phyloP scores from a whole-genome alignment of 345 rosid species.

The Bruguiera gymnorhiza region DNA sequence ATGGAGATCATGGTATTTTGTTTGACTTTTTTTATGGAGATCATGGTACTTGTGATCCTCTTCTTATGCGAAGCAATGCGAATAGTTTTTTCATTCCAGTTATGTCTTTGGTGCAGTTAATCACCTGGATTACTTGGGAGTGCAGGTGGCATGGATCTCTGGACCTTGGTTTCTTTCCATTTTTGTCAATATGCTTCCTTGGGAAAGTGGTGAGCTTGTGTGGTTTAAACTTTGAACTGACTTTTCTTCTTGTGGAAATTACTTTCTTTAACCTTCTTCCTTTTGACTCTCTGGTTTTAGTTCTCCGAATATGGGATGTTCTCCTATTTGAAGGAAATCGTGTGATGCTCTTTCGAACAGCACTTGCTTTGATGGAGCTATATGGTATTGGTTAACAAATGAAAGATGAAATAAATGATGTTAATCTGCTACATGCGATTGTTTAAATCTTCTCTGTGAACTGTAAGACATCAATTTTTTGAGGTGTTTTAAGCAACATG shows the following conservation, averaged over 20 bases:
- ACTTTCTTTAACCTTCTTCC: slow-evolving; percentile 8
- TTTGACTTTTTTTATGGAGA: slow-evolving; percentile 11
- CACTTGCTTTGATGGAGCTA: slow-evolving; percentile 89
- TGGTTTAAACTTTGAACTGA: slow-evolving; percentile 3
- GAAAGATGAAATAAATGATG: background rate
- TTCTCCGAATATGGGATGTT: slow-evolving; percentile 98
- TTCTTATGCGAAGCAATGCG: slow-evolving; percentile 22
- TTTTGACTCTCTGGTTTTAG: slow-evolving; percentile 37
- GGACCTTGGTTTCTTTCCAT: slow-evolving; percentile 98
- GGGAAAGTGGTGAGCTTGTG: slow-evolving; percentile 80
- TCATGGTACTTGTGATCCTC: slow-evolving; percentile 12
- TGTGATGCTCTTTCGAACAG: slow-evolving; percentile 88
- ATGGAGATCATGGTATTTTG: slow-evolving; percentile 9
- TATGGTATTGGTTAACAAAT: slow-evolving; percentile 49
- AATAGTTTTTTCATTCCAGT: slow-evolving; percentile 44
- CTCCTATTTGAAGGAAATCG: slow-evolving; percentile 94
- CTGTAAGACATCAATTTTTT: background rate
- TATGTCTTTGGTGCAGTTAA: slow-evolving; percentile 80
- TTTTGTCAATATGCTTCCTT: slow-evolving; percentile 91
- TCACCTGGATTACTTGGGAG: slow-evolving; percentile 99
- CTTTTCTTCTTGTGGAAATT: slow-evolving; percentile 3
- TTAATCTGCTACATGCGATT: slow-evolving; percentile 3
- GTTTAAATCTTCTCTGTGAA: slow-evolving; percentile 15
- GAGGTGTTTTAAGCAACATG: slow-evolving; percentile 1
- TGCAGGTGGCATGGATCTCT: slow-evolving; percentile 96